These are phyloP conservation scores for Nymphaea thermarum DNA, from an alignment of 164 flowering plant genomes.

Conservation along the genomic window DNA sequence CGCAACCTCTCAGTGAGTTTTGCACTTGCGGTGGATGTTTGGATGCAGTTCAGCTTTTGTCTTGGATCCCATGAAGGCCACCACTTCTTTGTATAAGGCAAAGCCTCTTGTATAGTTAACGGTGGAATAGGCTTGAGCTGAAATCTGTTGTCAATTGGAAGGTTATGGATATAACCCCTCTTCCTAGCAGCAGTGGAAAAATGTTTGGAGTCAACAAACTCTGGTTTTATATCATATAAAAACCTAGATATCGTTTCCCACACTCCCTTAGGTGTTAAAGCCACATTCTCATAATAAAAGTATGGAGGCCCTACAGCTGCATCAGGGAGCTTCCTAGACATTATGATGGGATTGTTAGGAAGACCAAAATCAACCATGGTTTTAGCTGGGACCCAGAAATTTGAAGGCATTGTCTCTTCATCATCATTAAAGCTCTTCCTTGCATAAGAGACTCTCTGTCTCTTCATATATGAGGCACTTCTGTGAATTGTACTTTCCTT, in stretches of 20 bases:
- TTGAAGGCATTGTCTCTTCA: not conserved
- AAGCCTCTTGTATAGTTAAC: constrained; percentile 56
- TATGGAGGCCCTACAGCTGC: constrained; percentile 71
- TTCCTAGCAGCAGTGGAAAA: constrained; percentile 85
- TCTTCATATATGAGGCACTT: no score
- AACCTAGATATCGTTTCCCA: constrained; percentile 73
- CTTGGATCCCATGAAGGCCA: constrained; percentile 92
- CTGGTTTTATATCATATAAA: constrained; percentile 69
- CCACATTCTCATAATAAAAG: constrained; percentile 91
- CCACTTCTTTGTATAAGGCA: constrained; percentile 68
- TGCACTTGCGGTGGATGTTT: constrained; percentile 64
- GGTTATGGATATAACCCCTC: constrained; percentile 83
- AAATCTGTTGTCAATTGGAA: constrained; percentile 58
- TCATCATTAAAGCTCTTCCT: constrained; percentile 7
- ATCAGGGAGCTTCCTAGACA: constrained; percentile 44
- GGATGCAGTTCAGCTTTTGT: constrained; percentile 67
- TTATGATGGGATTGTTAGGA: constrained; percentile 9
- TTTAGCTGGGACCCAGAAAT: no score
- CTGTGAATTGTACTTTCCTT: no score
- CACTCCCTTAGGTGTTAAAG: constrained; percentile 80
- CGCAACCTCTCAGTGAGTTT: constrained; percentile 57
- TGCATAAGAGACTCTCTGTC: no score
- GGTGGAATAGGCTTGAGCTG: constrained; percentile 65
- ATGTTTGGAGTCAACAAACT: constrained; percentile 79
- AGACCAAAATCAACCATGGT: constrained; percentile 28